Evolutionary conservation across 1,284 basidiomycete species (phyloP).

Genomic region (Ceratobasidium papillatum): DNA sequence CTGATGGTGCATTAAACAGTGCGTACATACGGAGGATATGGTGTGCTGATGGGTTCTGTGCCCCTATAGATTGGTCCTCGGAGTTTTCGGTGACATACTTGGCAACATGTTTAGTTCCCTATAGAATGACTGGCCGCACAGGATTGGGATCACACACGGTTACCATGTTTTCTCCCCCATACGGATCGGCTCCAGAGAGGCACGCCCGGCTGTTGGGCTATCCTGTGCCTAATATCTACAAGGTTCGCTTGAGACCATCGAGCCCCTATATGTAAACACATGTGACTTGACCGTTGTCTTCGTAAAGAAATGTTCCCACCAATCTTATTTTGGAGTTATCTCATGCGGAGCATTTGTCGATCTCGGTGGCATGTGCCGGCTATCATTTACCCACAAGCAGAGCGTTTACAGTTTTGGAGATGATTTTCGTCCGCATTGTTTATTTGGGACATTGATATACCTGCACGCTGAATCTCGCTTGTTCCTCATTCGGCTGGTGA

Average conservation of each 20-base stretch:
- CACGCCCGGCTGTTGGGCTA: not conserved
- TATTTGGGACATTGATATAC: not conserved
- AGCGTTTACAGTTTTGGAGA: too few relatives aligned
- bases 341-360: not conserved
- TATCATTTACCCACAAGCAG: not conserved
- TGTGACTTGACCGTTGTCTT: not conserved
- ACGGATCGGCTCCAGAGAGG: not conserved
- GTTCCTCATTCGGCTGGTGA: not conserved
- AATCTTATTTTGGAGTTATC: not conserved
- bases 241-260: not conserved
- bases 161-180: not conserved
- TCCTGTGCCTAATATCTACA: not conserved
- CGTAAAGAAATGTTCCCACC: not conserved
- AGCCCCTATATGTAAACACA: not conserved
- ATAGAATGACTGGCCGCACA: not conserved
- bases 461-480: not conserved
- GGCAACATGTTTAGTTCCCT: constrained; percentile 21
- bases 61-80: not conserved
- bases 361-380: not conserved
- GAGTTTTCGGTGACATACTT: not conserved
- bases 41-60: not conserved
- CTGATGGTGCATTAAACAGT: not conserved
- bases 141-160: not conserved
- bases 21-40: not conserved
- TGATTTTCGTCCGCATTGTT: not conserved